Conservation (phyloP, 345 rosid genomes). For the Balakata baccata region DNA sequence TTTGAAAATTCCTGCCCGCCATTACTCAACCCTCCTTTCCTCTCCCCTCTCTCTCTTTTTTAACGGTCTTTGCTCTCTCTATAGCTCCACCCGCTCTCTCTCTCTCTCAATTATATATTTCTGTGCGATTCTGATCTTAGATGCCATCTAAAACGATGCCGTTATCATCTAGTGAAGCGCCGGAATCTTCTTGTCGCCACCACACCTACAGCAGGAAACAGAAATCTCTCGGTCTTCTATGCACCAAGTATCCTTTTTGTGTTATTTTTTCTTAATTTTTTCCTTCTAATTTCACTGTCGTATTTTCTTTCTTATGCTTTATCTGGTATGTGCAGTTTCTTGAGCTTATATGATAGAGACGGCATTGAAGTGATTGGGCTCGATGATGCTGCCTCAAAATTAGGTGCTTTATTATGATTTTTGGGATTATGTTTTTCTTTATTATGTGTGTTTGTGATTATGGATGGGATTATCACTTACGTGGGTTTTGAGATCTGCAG, state of each 20-base stretch:
- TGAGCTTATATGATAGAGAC: conserved; percentile 64
- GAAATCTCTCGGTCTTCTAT: conserved; percentile 87
- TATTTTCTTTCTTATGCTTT: neutral
- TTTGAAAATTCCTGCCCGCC: conserved; percentile 21
- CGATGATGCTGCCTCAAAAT: conserved; percentile 69
- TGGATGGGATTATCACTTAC: neutral
- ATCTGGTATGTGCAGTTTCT: conserved; percentile 44
- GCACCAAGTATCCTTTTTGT: conserved; percentile 57
- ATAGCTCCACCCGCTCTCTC: neutral
- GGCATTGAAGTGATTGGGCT: conserved; percentile 69
- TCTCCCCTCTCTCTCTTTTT: neutral
- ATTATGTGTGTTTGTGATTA: neutral
- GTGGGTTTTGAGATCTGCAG: conserved; percentile 13
- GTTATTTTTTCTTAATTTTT: neutral
- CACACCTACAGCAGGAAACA: conserved; percentile 70
- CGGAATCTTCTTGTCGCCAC: conserved; percentile 53
- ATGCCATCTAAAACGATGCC: conserved; percentile 13
- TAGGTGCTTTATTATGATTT: conserved; percentile 42
- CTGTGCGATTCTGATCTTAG: neutral
- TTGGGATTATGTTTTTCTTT: neutral
- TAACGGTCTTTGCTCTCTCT: conserved; percentile 17
- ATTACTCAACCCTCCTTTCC: neutral
- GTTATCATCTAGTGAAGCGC: conserved; percentile 24
- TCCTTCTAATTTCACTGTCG: neutral
- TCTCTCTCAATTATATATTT: conserved; percentile 1